phyloP scores from a whole-genome alignment of 805 yeast species.

The Yarrowia bubula region DNA sequence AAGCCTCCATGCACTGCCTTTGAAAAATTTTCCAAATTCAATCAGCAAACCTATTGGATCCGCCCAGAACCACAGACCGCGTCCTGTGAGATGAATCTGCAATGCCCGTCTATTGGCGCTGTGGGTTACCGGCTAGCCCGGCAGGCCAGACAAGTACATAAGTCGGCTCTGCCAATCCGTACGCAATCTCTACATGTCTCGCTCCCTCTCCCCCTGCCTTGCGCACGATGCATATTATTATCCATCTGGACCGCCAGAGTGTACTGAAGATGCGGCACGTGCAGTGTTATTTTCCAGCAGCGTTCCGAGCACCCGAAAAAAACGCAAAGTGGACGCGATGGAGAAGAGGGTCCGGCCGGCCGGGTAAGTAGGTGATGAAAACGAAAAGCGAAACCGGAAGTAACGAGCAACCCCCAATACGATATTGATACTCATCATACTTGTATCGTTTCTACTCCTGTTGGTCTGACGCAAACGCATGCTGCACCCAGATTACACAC shows the following conservation, averaged over 20 bases:
- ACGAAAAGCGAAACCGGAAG: no score
- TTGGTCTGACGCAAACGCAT: not conserved
- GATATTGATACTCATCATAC: no score
- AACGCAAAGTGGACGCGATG: not conserved
- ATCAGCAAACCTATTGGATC: slow-evolving; percentile 2
- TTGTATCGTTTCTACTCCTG: no score
- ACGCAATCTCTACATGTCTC: not conserved
- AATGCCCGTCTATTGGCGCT: not conserved
- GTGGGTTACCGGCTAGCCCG: not conserved
- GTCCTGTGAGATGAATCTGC: not conserved
- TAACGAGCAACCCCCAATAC: no score
- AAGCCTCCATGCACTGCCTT: slow-evolving; percentile 21
- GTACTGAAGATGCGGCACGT: slow-evolving; percentile 24
- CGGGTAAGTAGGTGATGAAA: no score
- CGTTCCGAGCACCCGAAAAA: slow-evolving; percentile 27
- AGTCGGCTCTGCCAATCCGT: not conserved
- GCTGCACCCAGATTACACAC: not conserved
- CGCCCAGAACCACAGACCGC: not conserved
- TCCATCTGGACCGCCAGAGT: slow-evolving; percentile 22
- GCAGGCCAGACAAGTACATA: not conserved
- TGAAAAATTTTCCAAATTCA: slow-evolving; percentile 23
- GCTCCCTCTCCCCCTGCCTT: slow-evolving; percentile 2
- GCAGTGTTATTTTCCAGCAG: not conserved
- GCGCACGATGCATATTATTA: not conserved
- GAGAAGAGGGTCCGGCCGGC: not conserved